Evolutionary conservation across 202 grass and related monocot genomes (phyloP).

Genomic region (Hordeum pubiflorum): DNA sequence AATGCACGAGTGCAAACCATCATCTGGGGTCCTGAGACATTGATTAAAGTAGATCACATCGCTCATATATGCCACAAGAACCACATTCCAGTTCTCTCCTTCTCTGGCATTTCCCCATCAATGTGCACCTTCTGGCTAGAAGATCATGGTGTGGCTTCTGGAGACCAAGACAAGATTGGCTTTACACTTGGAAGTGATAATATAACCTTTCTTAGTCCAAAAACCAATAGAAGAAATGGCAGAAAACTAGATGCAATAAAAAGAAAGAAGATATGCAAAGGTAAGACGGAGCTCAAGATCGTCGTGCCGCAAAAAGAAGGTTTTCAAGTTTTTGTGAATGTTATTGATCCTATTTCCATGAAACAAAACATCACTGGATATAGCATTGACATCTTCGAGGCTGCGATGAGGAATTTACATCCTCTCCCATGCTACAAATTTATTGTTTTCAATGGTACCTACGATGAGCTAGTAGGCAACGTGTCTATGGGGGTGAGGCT

Average conservation of each 20-base stretch:
- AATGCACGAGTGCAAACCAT: not conserved
- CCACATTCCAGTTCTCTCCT: not conserved
- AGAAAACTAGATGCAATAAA: not conserved
- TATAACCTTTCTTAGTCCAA: not conserved
- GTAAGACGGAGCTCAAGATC: not conserved
- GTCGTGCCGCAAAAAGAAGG: not conserved
- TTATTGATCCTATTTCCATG: not conserved
- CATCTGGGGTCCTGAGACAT: not conserved
- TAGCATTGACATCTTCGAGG: slow-evolving; percentile 49
- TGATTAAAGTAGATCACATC: not conserved
- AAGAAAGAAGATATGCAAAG: not conserved
- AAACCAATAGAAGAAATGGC: not conserved
- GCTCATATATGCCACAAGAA: not conserved
- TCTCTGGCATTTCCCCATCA: not conserved
- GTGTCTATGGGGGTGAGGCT: slow-evolving; percentile 37
- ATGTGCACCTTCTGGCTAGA: not conserved
- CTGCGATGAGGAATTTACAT: slow-evolving; percentile 23
- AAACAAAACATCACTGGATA: slow-evolving; percentile 27
- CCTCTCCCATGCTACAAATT: slow-evolving; percentile 14
- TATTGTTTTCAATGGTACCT: slow-evolving; percentile 20
- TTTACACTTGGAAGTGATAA: not conserved
- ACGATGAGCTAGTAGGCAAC: slow-evolving; percentile 40
- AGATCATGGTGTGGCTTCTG: not conserved
- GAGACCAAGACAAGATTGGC: not conserved
- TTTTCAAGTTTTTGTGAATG: not conserved